Evolutionary conservation across 306 rosid genomes (phyloP), one percentile per base, ranked within the genome.

Genomic region (Gleditsia sinensis): DNA sequence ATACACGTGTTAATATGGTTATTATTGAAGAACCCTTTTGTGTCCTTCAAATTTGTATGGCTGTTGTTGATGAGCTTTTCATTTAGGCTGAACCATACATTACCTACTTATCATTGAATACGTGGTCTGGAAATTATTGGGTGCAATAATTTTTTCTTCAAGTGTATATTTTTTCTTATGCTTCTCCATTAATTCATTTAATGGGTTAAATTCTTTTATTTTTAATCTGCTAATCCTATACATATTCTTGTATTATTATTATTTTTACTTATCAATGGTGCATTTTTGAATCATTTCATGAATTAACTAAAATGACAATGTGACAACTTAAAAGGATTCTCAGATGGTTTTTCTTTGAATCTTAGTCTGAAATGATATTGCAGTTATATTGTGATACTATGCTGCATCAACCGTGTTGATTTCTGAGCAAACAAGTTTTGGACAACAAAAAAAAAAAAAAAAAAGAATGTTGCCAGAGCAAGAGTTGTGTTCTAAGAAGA

Each of bases 401-500:
- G 34, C 14, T 0, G 13, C n/a, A 5, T 50, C 12, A 20, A 20
- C 37, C 51, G 5, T 55, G 27, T 25, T 25, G 36, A 55, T 27
- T 3, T 25, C 10, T 33, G 45, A 60, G 21, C 27, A 8, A n/a
- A 53, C 56, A 2, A 21, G 16, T 53, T 16, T 53, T 53, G 16
- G 25, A 10, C 32, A 30, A 30, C 6, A 4, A 27, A 25, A 9
- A 40, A n/a, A n/a, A n/a, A n/a, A n/a, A n/a, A n/a, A n/a, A n/a
- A n/a, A n/a, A n/a, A n/a, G n/a, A n/a, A n/a, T n/a, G n/a, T n/a
- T n/a, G n/a, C n/a, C n/a, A 37, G 62, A 16, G 19, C 42, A 46
- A 70, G 17, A 71, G n/a, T n/a, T 37, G 21, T 28, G 59, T 77
- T 77, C 24, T 59, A 16, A n/a, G n/a, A n/a, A n/a, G n/a, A n/a